Evolutionary conservation across 1,284 basidiomycete species (phyloP), one percentile per base, ranked within the genome.

Genomic region (Afroboletus lepidellus): DNA sequence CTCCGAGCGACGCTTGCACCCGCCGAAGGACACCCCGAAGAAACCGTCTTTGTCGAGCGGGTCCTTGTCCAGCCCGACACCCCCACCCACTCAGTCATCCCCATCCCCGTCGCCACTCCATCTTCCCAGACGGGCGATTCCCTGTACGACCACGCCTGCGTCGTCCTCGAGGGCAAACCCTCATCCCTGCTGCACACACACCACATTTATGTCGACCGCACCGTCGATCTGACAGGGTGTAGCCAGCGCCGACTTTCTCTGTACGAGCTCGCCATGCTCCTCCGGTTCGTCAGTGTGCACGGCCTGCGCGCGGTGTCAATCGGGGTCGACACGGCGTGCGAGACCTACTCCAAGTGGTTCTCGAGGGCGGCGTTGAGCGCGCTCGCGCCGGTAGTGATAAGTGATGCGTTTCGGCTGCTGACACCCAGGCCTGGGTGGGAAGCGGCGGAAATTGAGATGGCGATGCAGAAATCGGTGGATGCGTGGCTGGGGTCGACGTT

Each of bases 301-400:
- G 54, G 54, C 3, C 36, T 44, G 0, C 49, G 33, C 1, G 48
- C 42, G 5, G 38, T 57, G 13, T 55, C 48, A 3, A 50, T 55
- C 13, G 55, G 55, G 0, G n/a, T 57, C 21, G 54, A 53, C 20
- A 53, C 54, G 1, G 55, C 48, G 6, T 57, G 54, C 36, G 54
- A 55, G 27, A 57, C 54, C 4, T 57, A 57, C 12, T 41, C 54
- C 6, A 39, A 13, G 13, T 55, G 54, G 54, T 55, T 57, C 8
- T 41, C 37, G 12, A 34, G 54, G 11, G 55, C 54, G 16, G 36
- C 37, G 8, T 20, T 55, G 32, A 41, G 27, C 18, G 42, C 42
- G 3, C 42, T 57, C 8, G 41, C 41, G 3, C 29, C 30, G 0
- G 5, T 34, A 21, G 16, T 55, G 4, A 45, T 50, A 33, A 49